Percentiles rank a stretch among this genome's conserved stretches.
Conservation (phyloP, 202 grass and related monocot genomes). For the Setaria italica region DNA sequence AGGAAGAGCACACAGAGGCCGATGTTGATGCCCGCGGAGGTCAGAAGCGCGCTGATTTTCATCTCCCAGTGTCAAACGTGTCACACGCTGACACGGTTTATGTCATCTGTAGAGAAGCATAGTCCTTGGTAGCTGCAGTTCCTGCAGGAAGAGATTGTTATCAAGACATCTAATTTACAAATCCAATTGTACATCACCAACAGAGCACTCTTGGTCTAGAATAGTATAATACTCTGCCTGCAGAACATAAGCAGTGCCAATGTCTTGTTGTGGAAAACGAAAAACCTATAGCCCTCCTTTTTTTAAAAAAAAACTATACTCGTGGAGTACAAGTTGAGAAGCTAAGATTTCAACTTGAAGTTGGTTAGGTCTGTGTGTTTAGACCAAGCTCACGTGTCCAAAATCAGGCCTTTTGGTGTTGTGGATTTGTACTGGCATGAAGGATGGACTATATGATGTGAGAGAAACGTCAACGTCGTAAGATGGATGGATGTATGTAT, state of each 20-base stretch:
- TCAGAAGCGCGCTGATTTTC: slow-evolving; percentile 79
- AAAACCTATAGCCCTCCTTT: too few species aligned
- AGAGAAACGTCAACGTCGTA: not conserved
- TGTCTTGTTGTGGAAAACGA: not conserved
- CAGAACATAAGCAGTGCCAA: not conserved
- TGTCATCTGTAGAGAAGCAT: slow-evolving; percentile 39
- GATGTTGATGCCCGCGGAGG: slow-evolving; percentile 91
- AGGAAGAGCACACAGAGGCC: slow-evolving; percentile 74
- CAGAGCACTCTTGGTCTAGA: not conserved
- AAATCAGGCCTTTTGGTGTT: not conserved
- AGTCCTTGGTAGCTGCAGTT: not conserved
- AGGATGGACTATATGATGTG: not conserved
- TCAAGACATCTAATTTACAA: not conserved
- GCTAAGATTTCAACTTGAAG: not conserved
- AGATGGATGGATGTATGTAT: not conserved
- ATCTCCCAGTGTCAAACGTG: slow-evolving; percentile 36
- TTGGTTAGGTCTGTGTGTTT: not conserved
- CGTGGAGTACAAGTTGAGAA: not conserved
- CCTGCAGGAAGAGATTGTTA: slow-evolving; percentile 1
- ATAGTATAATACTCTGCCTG: not conserved
- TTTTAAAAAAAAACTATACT: not conserved
- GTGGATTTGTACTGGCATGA: not conserved
- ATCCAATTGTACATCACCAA: not conserved
- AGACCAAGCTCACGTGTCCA: not conserved
- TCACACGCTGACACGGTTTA: not conserved